Conservation (phyloP, 345 rosid genomes). For the Eutrema japonicum region DNA sequence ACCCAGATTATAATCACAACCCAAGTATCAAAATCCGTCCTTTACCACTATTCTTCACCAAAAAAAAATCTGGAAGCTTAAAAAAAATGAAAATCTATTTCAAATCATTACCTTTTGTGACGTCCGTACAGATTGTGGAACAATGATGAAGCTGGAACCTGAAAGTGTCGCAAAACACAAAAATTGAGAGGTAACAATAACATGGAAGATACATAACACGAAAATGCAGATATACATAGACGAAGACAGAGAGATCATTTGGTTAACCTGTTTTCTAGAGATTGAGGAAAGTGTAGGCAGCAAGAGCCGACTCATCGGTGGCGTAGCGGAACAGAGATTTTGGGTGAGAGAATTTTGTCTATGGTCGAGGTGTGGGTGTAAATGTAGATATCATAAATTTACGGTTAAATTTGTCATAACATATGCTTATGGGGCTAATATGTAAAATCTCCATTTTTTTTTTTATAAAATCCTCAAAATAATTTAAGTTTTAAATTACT, state of each 20-base stretch:
- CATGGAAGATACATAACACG: neutral
- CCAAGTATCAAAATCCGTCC: slow-evolving; percentile 16
- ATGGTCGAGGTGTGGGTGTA: neutral
- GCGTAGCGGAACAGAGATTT: neutral
- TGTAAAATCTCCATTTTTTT: neutral
- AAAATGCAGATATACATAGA: neutral
- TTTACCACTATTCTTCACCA: slow-evolving; percentile 3
- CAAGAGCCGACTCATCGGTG: slow-evolving; percentile 46
- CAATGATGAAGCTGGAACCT: slow-evolving; percentile 54
- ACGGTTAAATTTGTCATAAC: neutral
- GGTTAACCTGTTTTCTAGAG: slow-evolving; percentile 39
- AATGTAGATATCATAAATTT: neutral
- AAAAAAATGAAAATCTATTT: neutral
- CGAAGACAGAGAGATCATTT: slow-evolving; percentile 15
- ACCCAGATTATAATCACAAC: slow-evolving; percentile 14
- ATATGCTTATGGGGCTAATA: neutral
- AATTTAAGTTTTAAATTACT: too few species aligned
- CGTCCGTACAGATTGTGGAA: slow-evolving; percentile 36
- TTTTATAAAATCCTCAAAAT: too few species aligned
- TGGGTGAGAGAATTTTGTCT: neutral
- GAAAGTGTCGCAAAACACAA: slow-evolving; percentile 25
- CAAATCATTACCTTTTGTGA: slow-evolving; percentile 62
- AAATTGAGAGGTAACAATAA: neutral
- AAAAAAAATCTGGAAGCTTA: neutral
- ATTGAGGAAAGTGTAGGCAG: slow-evolving; percentile 36